Percentiles rank a stretch among this genome's conserved stretches.
Evolutionary conservation across 257 asterid species (phyloP).

Genomic region (Nicotiana paniculata): DNA sequence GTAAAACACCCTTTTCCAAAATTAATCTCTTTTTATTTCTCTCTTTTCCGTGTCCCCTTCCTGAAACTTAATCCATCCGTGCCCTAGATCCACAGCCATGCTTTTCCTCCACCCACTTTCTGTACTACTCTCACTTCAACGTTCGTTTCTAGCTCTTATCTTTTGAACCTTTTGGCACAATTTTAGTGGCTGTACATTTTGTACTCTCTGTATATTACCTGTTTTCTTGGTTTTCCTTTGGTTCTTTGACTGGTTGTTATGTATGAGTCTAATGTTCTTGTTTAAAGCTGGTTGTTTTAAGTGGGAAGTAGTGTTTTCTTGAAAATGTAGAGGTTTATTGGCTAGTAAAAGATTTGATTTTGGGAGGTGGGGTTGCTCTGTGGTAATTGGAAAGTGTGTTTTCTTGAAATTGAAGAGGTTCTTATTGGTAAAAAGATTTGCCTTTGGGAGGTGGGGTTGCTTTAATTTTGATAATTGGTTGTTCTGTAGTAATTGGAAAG

Average conservation of each 20-base stretch:
- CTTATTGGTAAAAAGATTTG: slow-evolving; percentile 8
- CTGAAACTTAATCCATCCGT: slow-evolving; percentile 13
- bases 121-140: neutral
- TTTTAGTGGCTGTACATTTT: neutral
- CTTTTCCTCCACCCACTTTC: slow-evolving; percentile 17
- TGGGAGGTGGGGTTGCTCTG: neutral
- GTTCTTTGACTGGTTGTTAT: neutral
- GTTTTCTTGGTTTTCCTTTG: slow-evolving; percentile 14
- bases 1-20: neutral
- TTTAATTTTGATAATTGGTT: slow-evolving; percentile 13
- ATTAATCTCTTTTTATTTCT: neutral
- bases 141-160: slow-evolving; percentile 9
- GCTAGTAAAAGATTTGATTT: neutral
- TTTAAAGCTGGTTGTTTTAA: neutral
- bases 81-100: slow-evolving; percentile 72
- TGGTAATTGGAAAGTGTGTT: neutral
- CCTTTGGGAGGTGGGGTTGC: slow-evolving; percentile 1
- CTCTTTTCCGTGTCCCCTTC: neutral
- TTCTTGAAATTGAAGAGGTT: neutral
- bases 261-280: neutral
- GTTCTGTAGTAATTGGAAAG: slow-evolving; percentile 32
- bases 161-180: neutral
- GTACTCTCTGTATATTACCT: neutral
- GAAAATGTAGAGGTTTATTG: slow-evolving; percentile 2
- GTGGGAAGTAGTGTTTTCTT: neutral